These are phyloP conservation scores for Chrysanthemum makinoi DNA, from an alignment of 129 eudicot species.

Conservation along the genomic window DNA sequence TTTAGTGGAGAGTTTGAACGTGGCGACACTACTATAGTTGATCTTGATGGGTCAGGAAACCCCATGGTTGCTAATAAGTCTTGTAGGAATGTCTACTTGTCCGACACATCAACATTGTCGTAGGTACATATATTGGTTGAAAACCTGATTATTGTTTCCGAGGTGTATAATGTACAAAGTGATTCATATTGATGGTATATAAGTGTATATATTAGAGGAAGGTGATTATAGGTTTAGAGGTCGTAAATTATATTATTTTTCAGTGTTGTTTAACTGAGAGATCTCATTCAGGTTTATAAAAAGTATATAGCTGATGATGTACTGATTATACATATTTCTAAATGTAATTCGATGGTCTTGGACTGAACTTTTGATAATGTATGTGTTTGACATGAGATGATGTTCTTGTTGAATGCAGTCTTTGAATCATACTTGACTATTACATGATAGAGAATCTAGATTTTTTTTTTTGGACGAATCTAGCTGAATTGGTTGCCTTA, in stretches of 20 bases:
- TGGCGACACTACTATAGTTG: constrained; percentile 61
- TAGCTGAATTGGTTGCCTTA: too few species aligned
- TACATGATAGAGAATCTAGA: too few species aligned
- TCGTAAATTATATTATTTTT: constrained; percentile 16
- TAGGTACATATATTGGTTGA: constrained; percentile 33
- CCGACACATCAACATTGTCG: constrained; percentile 53
- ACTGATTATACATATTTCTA: neutral
- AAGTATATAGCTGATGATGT: constrained; percentile 10
- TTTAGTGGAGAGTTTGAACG: constrained; percentile 53
- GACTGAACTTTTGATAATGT: neutral
- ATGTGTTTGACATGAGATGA: neutral
- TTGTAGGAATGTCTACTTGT: constrained; percentile 39
- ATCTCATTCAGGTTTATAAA: constrained; percentile 11
- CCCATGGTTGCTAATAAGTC: constrained; percentile 61
- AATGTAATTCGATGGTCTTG: neutral
- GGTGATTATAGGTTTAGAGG: constrained; percentile 28
- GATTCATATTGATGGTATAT: constrained; percentile 27
- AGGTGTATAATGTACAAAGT: constrained; percentile 28
- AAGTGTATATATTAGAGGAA: constrained; percentile 34
- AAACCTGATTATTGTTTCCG: constrained; percentile 9
- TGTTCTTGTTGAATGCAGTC: neutral
- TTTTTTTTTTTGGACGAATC: too few species aligned
- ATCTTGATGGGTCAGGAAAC: constrained; percentile 71
- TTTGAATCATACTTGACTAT: neutral
- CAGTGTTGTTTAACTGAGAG: constrained; percentile 13